Percentiles rank a stretch among this genome's conserved stretches.
These are phyloP conservation scores for Globisporangium ultimum DNA, from an alignment of 352 stramenopile species.

Conservation along the genomic window DNA sequence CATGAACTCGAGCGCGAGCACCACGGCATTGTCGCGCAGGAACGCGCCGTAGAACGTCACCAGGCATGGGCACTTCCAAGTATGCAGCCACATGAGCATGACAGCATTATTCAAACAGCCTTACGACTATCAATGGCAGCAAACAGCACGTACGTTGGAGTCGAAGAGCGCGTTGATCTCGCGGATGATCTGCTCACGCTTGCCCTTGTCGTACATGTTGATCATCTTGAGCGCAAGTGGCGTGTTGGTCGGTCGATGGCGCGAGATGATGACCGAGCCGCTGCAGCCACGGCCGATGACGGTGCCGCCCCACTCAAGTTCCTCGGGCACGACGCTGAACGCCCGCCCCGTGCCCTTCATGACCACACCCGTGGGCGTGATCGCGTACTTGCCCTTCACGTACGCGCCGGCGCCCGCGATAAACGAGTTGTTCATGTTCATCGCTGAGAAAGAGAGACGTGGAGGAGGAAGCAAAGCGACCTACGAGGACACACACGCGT, in stretches of 20 bases:
- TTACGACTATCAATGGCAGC: background rate
- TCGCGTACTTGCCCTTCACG: conserved; percentile 80
- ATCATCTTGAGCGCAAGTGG: conserved; percentile 87
- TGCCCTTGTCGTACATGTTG: conserved; percentile 85
- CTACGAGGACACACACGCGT: no score
- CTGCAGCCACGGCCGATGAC: conserved; percentile 76
- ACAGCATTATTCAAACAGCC: background rate
- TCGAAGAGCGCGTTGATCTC: conserved; percentile 89
- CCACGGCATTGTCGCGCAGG: conserved; percentile 84
- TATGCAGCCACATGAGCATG: no score
- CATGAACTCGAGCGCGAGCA: conserved; percentile 93
- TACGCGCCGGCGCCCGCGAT: conserved; percentile 65
- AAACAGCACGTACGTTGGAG: conserved; percentile 37
- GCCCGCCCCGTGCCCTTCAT: conserved; percentile 78
- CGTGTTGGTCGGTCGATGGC: conserved; percentile 69
- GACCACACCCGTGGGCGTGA: conserved; percentile 73
- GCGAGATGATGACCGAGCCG: conserved; percentile 61
- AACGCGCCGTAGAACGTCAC: conserved; percentile 92
- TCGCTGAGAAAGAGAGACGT: conserved; percentile 6
- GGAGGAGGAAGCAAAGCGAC: conserved; percentile 1
- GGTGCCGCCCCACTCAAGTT: conserved; percentile 71
- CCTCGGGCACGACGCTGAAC: conserved; percentile 72
- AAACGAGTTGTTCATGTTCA: conserved; percentile 78
- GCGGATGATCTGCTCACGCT: conserved; percentile 84
- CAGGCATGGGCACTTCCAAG: conserved; percentile 57